Evolutionary conservation across 2,329 filamentous ascomycete species (phyloP).

Genomic region (Nigrospora sphaerica): DNA sequence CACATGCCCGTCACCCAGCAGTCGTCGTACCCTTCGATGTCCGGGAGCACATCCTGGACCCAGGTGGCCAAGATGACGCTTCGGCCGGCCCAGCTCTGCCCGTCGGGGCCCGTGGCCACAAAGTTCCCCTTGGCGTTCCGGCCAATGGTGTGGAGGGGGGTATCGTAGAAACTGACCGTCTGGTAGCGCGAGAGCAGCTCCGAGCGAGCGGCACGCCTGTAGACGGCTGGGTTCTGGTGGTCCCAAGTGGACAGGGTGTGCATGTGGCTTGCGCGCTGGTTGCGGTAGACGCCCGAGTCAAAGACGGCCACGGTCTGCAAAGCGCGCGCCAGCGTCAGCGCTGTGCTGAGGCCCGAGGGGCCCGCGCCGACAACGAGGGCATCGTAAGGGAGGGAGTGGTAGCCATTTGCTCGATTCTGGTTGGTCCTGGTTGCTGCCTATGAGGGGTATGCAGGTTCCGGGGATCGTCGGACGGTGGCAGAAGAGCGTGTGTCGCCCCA

Average conservation of each 20-base stretch:
- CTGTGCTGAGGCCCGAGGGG: not conserved
- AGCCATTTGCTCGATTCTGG: no score
- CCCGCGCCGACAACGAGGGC: slow-evolving; percentile 1
- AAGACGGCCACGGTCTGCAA: not conserved
- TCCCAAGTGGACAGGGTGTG: slow-evolving; percentile 1
- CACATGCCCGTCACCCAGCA: slow-evolving; percentile 47
- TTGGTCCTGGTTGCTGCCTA: no score
- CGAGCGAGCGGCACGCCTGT: not conserved
- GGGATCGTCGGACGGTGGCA: no score
- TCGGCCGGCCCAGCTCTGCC: slow-evolving; percentile 34
- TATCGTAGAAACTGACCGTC: not conserved
- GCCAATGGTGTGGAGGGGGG: not conserved
- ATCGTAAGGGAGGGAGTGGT: no score
- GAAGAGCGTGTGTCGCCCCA: no score
- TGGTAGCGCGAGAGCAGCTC: not conserved
- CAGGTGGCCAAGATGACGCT: slow-evolving; percentile 52
- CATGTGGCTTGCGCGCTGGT: not conserved
- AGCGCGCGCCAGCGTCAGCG: not conserved
- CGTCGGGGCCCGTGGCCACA: slow-evolving; percentile 29
- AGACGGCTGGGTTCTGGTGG: not conserved
- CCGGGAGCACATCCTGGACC: slow-evolving; percentile 39
- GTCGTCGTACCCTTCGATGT: slow-evolving; percentile 45
- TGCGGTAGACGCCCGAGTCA: not conserved
- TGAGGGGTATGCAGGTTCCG: no score
- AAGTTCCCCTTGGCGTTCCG: slow-evolving; percentile 7